These are phyloP conservation scores for Panaeolus cyanescens DNA, from an alignment of 768 basidiomycete species.

Conservation along the genomic window DNA sequence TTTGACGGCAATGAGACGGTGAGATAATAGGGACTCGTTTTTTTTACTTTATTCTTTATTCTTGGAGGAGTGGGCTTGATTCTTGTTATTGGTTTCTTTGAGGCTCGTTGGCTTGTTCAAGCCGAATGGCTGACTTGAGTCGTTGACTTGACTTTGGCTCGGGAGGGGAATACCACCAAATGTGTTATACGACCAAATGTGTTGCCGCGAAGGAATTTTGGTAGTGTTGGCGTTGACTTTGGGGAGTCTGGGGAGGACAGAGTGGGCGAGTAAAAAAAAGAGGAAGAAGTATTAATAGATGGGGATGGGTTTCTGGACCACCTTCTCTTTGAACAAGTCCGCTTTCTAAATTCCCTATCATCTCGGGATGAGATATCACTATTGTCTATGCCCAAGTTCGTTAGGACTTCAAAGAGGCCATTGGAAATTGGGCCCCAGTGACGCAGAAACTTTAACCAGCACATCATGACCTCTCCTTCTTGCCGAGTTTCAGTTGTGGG, in stretches of 20 bases:
- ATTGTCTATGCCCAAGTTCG: conserved; percentile 7
- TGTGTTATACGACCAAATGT: neutral
- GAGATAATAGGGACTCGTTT: no score
- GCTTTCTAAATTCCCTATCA: conserved; percentile 9
- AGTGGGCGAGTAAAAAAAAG: neutral
- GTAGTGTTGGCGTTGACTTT: neutral
- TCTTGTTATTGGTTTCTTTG: no score
- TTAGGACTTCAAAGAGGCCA: conserved; percentile 28
- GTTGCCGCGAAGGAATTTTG: neutral
- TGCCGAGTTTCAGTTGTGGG: neutral
- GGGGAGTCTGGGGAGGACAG: neutral
- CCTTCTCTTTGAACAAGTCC: no score
- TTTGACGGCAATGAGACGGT: no score
- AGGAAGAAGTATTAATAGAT: conserved; percentile 2
- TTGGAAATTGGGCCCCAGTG: conserved; percentile 34
- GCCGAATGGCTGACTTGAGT: no score
- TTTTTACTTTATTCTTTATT: no score
- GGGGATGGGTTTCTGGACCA: neutral
- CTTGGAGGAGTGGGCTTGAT: no score
- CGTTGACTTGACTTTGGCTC: no score
- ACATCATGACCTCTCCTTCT: conserved; percentile 29
- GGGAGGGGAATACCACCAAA: no score
- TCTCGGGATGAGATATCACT: conserved; percentile 1
- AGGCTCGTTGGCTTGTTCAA: no score
- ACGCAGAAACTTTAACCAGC: conserved; percentile 36